These are phyloP conservation scores for Moesziomyces antarcticus DNA, from an alignment of 1,284 basidiomycete species.

Conservation along the genomic window DNA sequence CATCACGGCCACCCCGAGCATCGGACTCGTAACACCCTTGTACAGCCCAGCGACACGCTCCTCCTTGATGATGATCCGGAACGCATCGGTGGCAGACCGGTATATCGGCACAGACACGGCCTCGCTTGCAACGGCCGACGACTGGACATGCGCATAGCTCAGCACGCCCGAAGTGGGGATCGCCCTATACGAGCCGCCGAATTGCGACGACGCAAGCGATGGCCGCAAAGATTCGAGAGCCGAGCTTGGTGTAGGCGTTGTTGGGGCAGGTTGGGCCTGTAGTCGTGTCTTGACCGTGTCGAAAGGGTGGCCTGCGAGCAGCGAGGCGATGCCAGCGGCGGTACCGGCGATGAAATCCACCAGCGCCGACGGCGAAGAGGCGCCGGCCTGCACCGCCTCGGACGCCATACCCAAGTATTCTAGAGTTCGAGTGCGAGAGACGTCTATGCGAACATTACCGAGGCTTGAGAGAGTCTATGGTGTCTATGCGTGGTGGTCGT, in stretches of 20 bases:
- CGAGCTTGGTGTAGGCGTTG: constrained; percentile 7
- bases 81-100: constrained; percentile 52
- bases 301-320: constrained; percentile 60
- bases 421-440: no score
- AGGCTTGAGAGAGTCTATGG: no score
- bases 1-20: constrained; percentile 65
- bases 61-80: constrained; percentile 55
- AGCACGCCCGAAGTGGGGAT: neutral
- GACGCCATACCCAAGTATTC: neutral
- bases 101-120: constrained; percentile 28
- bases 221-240: no score
- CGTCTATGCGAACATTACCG: no score
- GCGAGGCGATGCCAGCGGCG: constrained; percentile 54
- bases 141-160: neutral
- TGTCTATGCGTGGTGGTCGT: no score
- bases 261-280: constrained; percentile 34
- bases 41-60: constrained; percentile 58
- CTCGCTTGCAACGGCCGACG: neutral
- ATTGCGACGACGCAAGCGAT: no score
- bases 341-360: constrained; percentile 65
- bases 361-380: constrained; percentile 38
- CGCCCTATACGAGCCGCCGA: neutral
- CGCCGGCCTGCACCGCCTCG: neutral
- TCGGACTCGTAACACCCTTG: constrained; percentile 59
- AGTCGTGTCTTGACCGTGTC: constrained; percentile 65